Base-by-base conservation (phyloP, 345 rosid species). In the Melaleuca alternifolia region DNA sequence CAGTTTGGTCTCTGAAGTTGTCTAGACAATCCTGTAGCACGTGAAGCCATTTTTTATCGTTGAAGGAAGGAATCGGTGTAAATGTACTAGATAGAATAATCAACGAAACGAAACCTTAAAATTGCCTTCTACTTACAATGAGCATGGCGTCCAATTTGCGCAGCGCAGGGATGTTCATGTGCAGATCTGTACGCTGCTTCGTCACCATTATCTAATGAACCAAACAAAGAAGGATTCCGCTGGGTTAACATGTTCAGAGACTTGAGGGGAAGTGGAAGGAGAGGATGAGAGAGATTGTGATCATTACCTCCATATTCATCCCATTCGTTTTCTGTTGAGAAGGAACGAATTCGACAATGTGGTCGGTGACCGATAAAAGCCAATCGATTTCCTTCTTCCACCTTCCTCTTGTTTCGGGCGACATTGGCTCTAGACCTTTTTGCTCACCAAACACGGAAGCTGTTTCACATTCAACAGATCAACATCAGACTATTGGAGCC, bases 71-170 rank as follows among this genome's bases (percentile, higher is more conserved):
- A 6, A 44, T 71, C 81, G 4, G 13, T 10, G 48, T 24, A 26
- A 37, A 51, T 11, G 16, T 50, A 30, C 16, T 50, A 10, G 33
- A 28, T 52, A 33, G 52, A 23, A n/a, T 14, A 12, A 37, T 51
- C 5, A 6, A 62, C 37, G 57, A 61, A 33, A 44, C 50, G 51
- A 77, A 79, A 85, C 37, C 52, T 59, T 10, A 71, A 15, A 37
- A 48, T 44, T 48, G 26, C 41, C 84, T 56, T 86, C 28, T 53
- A 88, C 97, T 95, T 91, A 96, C 99, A 51, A 93, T 86, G 33
- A 98, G 97, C 99, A 98, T 96, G 53, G 97, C 89, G 6, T 94
- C 96, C 14, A 93, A 93, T 89, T 92, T 93, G 30, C 92, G 91
- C 53, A 94, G 86, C 26, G 96, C 95, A 1, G 96, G 96, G 59